Evolutionary conservation across 2,329 filamentous ascomycete genomes (phyloP).

Genomic region (Aureobasidium uvarum): DNA sequence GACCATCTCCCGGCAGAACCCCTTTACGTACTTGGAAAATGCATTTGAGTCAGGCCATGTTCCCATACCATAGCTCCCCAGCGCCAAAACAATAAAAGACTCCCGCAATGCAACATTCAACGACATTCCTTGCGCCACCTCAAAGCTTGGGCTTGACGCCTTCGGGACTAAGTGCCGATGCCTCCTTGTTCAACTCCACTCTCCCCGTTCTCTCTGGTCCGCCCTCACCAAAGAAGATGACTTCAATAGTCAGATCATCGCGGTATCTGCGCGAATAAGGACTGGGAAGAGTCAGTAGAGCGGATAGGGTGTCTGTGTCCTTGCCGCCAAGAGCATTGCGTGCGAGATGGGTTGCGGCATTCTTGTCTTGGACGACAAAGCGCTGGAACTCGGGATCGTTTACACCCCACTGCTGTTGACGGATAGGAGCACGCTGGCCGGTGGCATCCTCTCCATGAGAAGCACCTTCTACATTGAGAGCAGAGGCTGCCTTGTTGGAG

Average conservation of each 20-base stretch:
- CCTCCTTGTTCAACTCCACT: conserved; percentile 81
- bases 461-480: conserved; percentile 72
- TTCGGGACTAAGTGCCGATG: conserved; percentile 52
- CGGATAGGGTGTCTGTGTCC: conserved; percentile 90
- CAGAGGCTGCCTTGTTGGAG: conserved; percentile 50
- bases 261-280: conserved; percentile 90
- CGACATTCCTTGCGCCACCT: not conserved
- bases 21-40: not conserved
- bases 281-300: conserved; percentile 83
- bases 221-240: conserved; percentile 93
- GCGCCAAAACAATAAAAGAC: not conserved
- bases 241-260: conserved; percentile 94
- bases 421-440: conserved; percentile 83
- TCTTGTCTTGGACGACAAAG: conserved; percentile 95
- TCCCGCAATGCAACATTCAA: conserved; percentile 22
- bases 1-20: not conserved
- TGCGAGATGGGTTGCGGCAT: conserved; percentile 91
- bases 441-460: conserved; percentile 50
- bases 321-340: conserved; percentile 92
- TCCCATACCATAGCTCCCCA: conserved; percentile 1
- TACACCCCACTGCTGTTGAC: conserved; percentile 87
- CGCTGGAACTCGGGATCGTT: conserved; percentile 68
- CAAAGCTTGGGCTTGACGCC: conserved; percentile 32
- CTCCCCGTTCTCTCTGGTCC: conserved; percentile 70
- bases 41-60: not conserved